These are phyloP conservation scores for Hygrophila difformis DNA, from an alignment of 257 asterid genomes.

Conservation along the genomic window DNA sequence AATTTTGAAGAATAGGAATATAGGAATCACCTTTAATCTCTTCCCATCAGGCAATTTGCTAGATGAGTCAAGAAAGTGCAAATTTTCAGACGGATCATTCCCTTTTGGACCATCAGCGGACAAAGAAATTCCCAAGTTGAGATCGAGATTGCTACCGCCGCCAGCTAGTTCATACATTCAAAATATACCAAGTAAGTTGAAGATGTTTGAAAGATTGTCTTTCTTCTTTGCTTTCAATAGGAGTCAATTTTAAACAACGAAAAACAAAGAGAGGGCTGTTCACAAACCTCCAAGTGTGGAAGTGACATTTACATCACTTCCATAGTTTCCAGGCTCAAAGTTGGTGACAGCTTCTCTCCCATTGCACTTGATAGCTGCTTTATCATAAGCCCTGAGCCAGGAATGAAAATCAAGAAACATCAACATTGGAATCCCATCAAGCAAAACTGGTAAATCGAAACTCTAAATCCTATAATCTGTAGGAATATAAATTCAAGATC, in stretches of 20 bases:
- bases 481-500: background rate
- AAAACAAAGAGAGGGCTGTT: background rate
- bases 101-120: conserved; percentile 23
- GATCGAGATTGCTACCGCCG: conserved; percentile 41
- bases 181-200: conserved; percentile 10
- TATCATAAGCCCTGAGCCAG: conserved; percentile 49
- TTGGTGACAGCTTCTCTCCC: conserved; percentile 42
- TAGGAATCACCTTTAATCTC: conserved; percentile 33
- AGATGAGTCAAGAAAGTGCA: conserved; percentile 18
- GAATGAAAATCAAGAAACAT: conserved; percentile 16
- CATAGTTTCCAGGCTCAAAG: conserved; percentile 24
- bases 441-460: conserved; percentile 5
- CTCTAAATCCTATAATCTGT: conserved; percentile 4
- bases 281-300: conserved; percentile 29
- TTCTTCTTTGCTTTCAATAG: too few species aligned
- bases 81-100: conserved; percentile 16
- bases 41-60: conserved; percentile 27
- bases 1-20: background rate
- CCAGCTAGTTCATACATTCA: conserved; percentile 25
- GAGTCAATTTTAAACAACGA: too few species aligned
- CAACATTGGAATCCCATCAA: conserved; percentile 15
- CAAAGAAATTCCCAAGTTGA: conserved; percentile 58
- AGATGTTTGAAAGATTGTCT: background rate
- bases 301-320: conserved; percentile 21
- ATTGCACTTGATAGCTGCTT: conserved; percentile 33